Conservation (phyloP, 345 rosid genomes). For the Moricandia arvensis region DNA sequence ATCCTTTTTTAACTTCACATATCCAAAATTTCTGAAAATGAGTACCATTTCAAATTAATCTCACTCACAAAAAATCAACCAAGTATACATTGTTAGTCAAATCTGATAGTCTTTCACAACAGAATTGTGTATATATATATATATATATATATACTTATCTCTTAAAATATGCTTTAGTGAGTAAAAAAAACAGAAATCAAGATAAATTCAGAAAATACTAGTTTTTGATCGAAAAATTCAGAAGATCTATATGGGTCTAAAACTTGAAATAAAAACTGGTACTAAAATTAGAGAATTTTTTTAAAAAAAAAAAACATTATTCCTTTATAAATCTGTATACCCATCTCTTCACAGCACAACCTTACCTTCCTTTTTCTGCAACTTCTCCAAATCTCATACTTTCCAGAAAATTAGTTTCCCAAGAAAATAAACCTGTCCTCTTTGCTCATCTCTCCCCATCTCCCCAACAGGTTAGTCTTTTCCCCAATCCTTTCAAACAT, state of each 20-base stretch:
- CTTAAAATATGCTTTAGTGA: constrained; percentile 28
- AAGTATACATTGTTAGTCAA: constrained; percentile 14
- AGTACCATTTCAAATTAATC: background rate
- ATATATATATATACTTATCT: constrained; percentile 4
- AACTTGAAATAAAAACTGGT: constrained; percentile 14
- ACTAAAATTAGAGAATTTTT: background rate
- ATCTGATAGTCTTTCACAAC: background rate
- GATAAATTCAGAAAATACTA: constrained; percentile 23
- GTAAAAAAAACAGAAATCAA: constrained; percentile 21
- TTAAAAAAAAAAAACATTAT: background rate
- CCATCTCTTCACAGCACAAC: constrained; percentile 40
- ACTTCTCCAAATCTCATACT: constrained; percentile 40
- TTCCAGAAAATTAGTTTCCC: constrained; percentile 39
- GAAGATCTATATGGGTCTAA: constrained; percentile 22
- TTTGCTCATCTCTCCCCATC: constrained; percentile 21
- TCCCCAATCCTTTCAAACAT: constrained; percentile 40
- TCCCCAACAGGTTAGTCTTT: constrained; percentile 37
- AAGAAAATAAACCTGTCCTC: constrained; percentile 26
- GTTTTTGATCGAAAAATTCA: too few species aligned
- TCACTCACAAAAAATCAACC: background rate
- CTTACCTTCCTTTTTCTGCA: constrained; percentile 41
- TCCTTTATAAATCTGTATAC: constrained; percentile 39
- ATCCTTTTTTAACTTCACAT: background rate
- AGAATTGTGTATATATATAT: too few species aligned
- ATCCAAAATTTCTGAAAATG: constrained; percentile 5